phyloP scores from a whole-genome alignment of 371 early-diverging fungal species.

The Gilbertella persicaria region DNA sequence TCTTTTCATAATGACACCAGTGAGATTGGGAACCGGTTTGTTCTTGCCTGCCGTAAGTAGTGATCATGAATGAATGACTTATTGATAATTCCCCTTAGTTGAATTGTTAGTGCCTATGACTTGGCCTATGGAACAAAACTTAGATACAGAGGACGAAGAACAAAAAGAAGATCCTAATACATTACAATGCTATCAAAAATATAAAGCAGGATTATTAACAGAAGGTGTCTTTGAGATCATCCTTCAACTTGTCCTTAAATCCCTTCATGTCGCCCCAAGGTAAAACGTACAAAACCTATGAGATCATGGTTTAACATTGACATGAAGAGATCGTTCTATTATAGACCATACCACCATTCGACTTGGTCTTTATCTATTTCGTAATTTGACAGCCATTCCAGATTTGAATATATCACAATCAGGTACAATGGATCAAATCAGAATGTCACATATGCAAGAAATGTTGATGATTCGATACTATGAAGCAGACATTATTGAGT shows the following conservation, averaged over 20 bases:
- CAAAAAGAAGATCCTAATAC: constrained; percentile 53
- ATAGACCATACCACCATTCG: constrained; percentile 74
- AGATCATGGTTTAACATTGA: background rate
- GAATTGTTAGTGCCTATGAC: constrained; percentile 80
- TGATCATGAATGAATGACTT: background rate
- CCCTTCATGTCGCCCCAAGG: constrained; percentile 55
- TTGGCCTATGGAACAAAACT: constrained; percentile 52
- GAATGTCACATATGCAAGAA: constrained; percentile 68
- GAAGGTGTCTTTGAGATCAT: constrained; percentile 55
- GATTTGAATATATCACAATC: constrained; percentile 57
- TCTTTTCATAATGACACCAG: constrained; percentile 45
- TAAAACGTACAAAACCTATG: constrained; percentile 11
- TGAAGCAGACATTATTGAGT: constrained; percentile 55
- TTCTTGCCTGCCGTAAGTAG: constrained; percentile 59
- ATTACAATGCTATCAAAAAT: constrained; percentile 56
- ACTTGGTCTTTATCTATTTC: constrained; percentile 72
- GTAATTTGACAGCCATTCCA: constrained; percentile 81
- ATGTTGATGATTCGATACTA: constrained; percentile 50
- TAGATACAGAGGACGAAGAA: constrained; percentile 41
- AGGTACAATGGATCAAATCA: constrained; percentile 47
- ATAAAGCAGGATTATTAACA: constrained; percentile 71
- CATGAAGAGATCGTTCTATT: constrained; percentile 57
- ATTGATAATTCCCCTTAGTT: constrained; percentile 34
- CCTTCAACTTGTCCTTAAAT: constrained; percentile 46
- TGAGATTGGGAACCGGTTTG: constrained; percentile 50